phyloP scores from a whole-genome alignment of 2,329 filamentous ascomycete species.

The Pyrenochaeta sp. region DNA sequence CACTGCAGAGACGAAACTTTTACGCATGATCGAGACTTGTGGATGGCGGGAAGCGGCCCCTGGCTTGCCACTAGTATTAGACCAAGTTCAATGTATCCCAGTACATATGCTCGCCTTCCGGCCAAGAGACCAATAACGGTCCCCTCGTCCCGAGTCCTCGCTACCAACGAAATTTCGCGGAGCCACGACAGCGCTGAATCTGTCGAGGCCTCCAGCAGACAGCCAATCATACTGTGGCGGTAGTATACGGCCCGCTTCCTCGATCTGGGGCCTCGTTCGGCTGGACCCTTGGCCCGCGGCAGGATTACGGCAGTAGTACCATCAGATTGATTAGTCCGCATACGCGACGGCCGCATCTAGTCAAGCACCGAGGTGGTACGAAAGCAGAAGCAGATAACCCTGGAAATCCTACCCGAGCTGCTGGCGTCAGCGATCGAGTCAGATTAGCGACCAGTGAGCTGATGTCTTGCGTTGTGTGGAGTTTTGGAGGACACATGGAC shows the following conservation, averaged over 20 bases:
- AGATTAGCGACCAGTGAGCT: not conserved
- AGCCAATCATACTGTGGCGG: conserved; percentile 5
- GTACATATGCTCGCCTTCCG: conserved; percentile 6
- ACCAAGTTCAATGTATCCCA: conserved; percentile 7
- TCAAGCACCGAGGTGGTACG: not conserved
- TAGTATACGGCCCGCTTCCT: conserved; percentile 16
- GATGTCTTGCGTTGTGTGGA: not conserved
- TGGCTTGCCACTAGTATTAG: no score
- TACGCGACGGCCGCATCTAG: not conserved
- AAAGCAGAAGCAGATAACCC: not conserved
- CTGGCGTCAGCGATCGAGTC: not conserved
- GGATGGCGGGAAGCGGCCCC: no score
- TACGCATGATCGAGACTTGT: no score
- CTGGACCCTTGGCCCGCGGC: conserved; percentile 18
- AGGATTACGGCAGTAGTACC: conserved; percentile 5
- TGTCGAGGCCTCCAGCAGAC: not conserved
- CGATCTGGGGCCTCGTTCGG: conserved; percentile 8
- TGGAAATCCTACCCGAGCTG: not conserved
- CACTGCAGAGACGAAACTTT: not conserved
- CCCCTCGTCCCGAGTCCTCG: conserved; percentile 1
- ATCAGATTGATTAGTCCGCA: conserved; percentile 10
- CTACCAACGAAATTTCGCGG: conserved; percentile 16
- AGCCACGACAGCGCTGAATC: conserved; percentile 1
- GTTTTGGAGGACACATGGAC: no score
- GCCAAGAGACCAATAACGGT: conserved; percentile 11